Base-by-base conservation (phyloP, 2,329 filamentous ascomycete genomes). In the Microdochium nivale region DNA sequence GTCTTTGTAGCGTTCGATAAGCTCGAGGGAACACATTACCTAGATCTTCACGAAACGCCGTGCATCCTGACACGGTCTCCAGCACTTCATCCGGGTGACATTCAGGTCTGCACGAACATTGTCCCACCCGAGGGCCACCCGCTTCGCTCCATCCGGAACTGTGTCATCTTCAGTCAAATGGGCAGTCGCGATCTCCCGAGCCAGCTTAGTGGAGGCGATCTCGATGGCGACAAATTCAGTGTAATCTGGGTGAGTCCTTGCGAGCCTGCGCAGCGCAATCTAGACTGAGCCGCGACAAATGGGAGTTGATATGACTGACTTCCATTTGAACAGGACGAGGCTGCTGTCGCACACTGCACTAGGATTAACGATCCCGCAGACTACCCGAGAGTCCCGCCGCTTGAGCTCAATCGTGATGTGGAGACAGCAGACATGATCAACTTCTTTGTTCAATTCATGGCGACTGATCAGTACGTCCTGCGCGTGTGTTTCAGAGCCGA, bases 141-240 rank as follows among this genome's bases (percentile, higher is more conserved):
- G 0, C 72, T 95, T 1, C 68, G 69, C 1, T 62, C 72, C 0
- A 73, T 91, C 1, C 70, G 73, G 2, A 95, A 95, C 60, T 91
- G 88, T 54, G 76, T 95, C 16, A 81, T 87, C 1, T 95, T 95
- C 62, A 90, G 85, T 53, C 80, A 83, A 52, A 73, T 79, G 43
- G 90, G 90, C 0, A 25, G 59, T 0, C 80, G 90, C 16, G 90
- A 95, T 60, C 70, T 95, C 0, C 88, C 89, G 0, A 92, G 87
- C 54, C 79, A 86, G 65, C 73, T 95, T 0, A 86, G 86, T 50
- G 90, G 90, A 1, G 90, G 90, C 0, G 90, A 95, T 64, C 75
- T 95, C 0, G 89, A 94, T 56, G 90, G 90, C 0, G 90, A 96
- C 63, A 69, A 88, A 0, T 95, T 87, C 66, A 86, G 90, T 56